Conservation (phyloP, 192 early-diverging fungal genomes). For the Oehlia diaphana region DNA sequence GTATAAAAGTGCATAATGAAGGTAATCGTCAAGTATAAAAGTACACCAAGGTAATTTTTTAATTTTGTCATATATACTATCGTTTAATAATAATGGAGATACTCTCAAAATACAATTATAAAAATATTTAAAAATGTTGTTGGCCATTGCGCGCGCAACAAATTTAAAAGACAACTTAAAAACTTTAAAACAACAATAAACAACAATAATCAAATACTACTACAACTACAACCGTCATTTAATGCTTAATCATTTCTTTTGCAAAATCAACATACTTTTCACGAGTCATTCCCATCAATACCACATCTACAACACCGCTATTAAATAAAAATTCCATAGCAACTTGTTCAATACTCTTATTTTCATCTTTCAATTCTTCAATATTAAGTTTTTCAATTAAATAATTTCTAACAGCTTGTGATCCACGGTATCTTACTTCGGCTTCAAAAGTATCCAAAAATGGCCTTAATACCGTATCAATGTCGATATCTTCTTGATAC, state of each 20-base stretch:
- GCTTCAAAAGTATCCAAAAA: conserved; percentile 34
- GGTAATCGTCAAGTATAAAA: no score
- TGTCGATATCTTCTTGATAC: background rate
- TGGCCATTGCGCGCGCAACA: no score
- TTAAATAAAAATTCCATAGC: conserved; percentile 37
- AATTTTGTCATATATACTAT: no score
- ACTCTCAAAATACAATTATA: no score
- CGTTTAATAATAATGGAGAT: no score
- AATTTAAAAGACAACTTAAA: no score
- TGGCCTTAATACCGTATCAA: conserved; percentile 24
- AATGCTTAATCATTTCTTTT: conserved; percentile 8
- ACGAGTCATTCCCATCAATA: conserved; percentile 40
- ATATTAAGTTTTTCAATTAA: conserved; percentile 32
- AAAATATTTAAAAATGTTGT: no score
- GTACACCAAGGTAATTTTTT: no score
- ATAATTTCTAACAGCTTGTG: conserved; percentile 26
- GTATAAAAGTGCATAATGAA: no score
- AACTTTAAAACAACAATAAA: no score
- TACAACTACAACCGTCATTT: background rate
- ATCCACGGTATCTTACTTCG: conserved; percentile 39
- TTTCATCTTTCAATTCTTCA: conserved; percentile 9
- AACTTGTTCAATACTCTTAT: conserved; percentile 36
- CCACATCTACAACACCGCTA: conserved; percentile 32
- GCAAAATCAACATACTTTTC: conserved; percentile 41
- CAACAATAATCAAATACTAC: no score